Conservation (phyloP, 257 asterid species). For the Jasminum sambac region DNA sequence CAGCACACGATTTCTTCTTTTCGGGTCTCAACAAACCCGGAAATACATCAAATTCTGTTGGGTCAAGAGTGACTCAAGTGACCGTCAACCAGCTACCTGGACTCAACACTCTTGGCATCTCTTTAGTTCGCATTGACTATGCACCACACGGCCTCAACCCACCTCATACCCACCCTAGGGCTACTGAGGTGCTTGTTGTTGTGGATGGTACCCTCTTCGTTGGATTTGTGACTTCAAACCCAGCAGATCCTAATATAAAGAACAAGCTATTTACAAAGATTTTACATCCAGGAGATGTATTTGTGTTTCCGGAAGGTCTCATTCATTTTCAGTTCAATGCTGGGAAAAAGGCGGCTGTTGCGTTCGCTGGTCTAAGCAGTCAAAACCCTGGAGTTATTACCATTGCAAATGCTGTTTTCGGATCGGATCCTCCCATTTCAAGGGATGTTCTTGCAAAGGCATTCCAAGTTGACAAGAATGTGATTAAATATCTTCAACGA, state of each 20-base stretch:
- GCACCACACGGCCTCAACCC: conserved; percentile 32
- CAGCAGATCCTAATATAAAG: conserved; percentile 18
- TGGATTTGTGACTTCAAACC: conserved; percentile 39
- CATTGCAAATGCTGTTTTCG: conserved; percentile 35
- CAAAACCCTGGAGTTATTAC: conserved; percentile 39
- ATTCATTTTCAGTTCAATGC: conserved; percentile 33
- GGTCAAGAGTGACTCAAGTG: conserved; percentile 28
- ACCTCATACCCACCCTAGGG: conserved; percentile 43
- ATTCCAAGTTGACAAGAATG: conserved; percentile 22
- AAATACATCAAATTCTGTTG: conserved; percentile 20
- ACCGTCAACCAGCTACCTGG: conserved; percentile 35
- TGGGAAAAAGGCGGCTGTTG: conserved; percentile 24
- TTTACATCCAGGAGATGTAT: conserved; percentile 26
- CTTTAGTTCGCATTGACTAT: conserved; percentile 26
- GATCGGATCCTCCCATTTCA: conserved; percentile 31
- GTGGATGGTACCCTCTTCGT: conserved; percentile 31
- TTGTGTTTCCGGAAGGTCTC: conserved; percentile 36
- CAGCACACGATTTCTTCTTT: conserved; percentile 25
- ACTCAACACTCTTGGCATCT: conserved; percentile 40
- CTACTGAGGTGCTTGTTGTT: conserved; percentile 34
- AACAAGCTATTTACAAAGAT: conserved; percentile 31
- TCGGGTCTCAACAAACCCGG: conserved; percentile 30
- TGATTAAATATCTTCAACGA: not conserved
- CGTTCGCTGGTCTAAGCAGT: conserved; percentile 33
- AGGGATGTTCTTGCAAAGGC: conserved; percentile 21